Base-by-base conservation (phyloP, 495 filamentous ascomycete species). In the Hypoxylon lienhwacheense region DNA sequence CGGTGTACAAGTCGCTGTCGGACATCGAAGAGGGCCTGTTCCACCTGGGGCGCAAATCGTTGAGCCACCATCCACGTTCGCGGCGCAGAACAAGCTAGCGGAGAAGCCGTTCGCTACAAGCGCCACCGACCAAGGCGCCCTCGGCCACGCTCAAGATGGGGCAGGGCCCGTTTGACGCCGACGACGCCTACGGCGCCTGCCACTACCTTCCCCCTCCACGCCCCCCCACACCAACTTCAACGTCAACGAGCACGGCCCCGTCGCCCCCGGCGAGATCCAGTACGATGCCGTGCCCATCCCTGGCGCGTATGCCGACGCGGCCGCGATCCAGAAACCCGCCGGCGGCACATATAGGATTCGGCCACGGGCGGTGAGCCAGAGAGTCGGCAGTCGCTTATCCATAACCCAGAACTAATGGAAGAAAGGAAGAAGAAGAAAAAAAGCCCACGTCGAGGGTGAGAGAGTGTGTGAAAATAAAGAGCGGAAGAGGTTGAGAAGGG, bases 111-210 rank as follows among this genome's bases (percentile, higher is more conserved):
- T 97, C 79, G 58, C 83, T 97, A 7, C 88, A 95, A 71, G 74
- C 91, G 14, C 89, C 91, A 21, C 91, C 91, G 0, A 81, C 80
- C 66, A 86, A 84, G 59, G 81, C 90, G 32, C 87, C 88, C 59
- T 76, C 82, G 42, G 84, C 90, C 19, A 91, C 85, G 14, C 88
- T 88, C 12, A 82, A 82, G 67, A 53, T 79, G 31, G 69, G 72
- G 25, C 85, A 87, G 61, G 71, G 70, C 32, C 80, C 73, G 16
- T 87, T 90, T 63, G 33, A 57, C 74, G 25, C 71, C 61, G 3
- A 62, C 68, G 29, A 53, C 59, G 17, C 29, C 61, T 14, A 47
- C 55, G 56, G 39, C 45, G 44, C 64, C 65, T 2, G 40, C 60
- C 3, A 53, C 61, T n/a, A 59, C 52, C 47, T 60, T 55, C n/a